Evolutionary conservation across 495 filamentous ascomycete species (phyloP).

Genomic region (Penicillium steckii): DNA sequence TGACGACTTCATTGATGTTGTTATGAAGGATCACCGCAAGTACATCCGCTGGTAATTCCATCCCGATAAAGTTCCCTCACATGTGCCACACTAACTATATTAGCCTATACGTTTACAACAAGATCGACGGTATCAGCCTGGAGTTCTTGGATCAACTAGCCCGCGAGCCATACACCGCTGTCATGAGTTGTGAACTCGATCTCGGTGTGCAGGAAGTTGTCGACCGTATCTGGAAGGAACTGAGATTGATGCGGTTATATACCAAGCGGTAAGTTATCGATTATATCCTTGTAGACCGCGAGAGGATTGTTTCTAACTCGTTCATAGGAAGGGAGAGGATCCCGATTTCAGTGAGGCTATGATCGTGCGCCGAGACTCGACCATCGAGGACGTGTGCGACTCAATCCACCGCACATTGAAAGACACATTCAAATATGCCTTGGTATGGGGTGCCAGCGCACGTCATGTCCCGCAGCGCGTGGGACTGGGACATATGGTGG

Average conservation of each 20-base stretch:
- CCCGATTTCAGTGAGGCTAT: constrained; percentile 91
- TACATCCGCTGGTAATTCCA: constrained; percentile 76
- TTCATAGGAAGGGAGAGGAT: constrained; percentile 72
- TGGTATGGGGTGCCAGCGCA: constrained; percentile 97
- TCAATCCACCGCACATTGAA: constrained; percentile 91
- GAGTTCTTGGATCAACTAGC: constrained; percentile 91
- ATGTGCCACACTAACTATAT: neutral
- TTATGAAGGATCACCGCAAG: constrained; percentile 98
- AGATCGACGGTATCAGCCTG: constrained; percentile 93
- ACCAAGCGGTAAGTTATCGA: constrained; percentile 71
- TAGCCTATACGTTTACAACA: constrained; percentile 99
- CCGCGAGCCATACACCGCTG: constrained; percentile 86
- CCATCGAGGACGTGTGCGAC: constrained; percentile 97
- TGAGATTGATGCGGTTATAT: constrained; percentile 88
- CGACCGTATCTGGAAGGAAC: constrained; percentile 92
- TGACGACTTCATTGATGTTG: constrained; percentile 98
- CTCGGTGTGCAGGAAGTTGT: constrained; percentile 96
- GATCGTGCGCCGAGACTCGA: constrained; percentile 83
- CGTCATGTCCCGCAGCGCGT: constrained; percentile 93
- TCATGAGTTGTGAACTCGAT: constrained; percentile 98
- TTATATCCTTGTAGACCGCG: neutral
- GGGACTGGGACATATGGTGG: constrained; percentile 79
- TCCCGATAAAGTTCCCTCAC: too few relatives aligned
- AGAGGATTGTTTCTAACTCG: neutral
- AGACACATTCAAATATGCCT: constrained; percentile 97